Evolutionary conservation across 2,329 filamentous ascomycete genomes (phyloP).

Genomic region (Cytospora mali): DNA sequence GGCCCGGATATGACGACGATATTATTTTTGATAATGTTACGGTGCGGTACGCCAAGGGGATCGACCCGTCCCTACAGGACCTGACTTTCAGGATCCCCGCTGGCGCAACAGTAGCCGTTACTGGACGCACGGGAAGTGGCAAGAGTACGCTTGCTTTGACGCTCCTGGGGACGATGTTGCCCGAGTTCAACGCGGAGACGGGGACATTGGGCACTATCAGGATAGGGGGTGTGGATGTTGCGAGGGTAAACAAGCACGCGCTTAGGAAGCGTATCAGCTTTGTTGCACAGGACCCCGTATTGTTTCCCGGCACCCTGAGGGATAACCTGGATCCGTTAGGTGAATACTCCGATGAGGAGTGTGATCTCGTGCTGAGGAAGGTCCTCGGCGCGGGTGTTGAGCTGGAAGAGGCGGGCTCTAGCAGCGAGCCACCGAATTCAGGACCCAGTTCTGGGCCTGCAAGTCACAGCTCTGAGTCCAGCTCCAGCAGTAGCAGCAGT

Average conservation of each 20-base stretch:
- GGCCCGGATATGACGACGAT: conserved; percentile 73
- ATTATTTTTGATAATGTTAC: conserved; percentile 78
- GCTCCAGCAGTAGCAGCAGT: conserved; percentile 19
- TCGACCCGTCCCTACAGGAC: conserved; percentile 71
- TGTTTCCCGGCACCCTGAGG: conserved; percentile 61
- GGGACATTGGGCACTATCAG: conserved; percentile 48
- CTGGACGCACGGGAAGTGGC: conserved; percentile 83
- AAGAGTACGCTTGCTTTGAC: conserved; percentile 76
- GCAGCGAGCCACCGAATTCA: conserved; percentile 6
- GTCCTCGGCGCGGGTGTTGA: conserved; percentile 53
- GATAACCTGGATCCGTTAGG: conserved; percentile 71
- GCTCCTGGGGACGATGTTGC: conserved; percentile 58
- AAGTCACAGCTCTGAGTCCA: conserved; percentile 16
- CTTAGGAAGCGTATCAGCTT: conserved; percentile 63
- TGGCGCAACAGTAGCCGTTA: conserved; percentile 64
- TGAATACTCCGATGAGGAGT: conserved; percentile 57
- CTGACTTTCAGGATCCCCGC: conserved; percentile 74
- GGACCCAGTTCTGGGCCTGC: conserved; percentile 10
- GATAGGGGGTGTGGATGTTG: conserved; percentile 58
- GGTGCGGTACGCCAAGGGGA: conserved; percentile 75
- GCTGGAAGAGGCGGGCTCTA: conserved; percentile 16
- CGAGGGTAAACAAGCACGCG: conserved; percentile 54
- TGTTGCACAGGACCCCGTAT: conserved; percentile 65
- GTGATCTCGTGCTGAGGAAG: conserved; percentile 55
- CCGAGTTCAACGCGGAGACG: conserved; percentile 39